Conservation (phyloP, 345 rosid species). For the Durio zibethinus region DNA sequence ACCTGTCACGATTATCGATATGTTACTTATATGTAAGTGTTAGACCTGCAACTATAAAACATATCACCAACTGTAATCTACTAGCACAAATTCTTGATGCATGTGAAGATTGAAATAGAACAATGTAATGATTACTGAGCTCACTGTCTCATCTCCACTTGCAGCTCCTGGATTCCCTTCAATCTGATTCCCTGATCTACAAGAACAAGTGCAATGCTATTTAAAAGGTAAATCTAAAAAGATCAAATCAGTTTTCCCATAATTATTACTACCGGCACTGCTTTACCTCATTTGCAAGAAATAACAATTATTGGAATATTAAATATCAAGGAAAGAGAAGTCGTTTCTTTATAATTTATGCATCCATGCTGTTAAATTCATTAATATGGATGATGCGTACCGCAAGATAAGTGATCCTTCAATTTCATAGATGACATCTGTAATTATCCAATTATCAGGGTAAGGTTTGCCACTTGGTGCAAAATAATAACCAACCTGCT, state of each 20-base stretch:
- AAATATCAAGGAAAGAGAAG: neutral
- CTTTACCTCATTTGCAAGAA: neutral
- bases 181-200: slow-evolving; percentile 82
- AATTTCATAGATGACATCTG: slow-evolving; percentile 82
- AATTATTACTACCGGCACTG: neutral
- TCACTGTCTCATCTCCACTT: slow-evolving; percentile 96
- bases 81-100: neutral
- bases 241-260: slow-evolving; percentile 4
- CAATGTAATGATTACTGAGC: slow-evolving; percentile 25
- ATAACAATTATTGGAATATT: neutral
- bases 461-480: slow-evolving; percentile 93
- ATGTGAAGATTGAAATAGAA: slow-evolving; percentile 8
- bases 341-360: neutral
- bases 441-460: slow-evolving; percentile 98
- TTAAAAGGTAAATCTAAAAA: neutral
- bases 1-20: slow-evolving; percentile 45
- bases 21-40: slow-evolving; percentile 10
- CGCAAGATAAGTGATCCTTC: slow-evolving; percentile 85
- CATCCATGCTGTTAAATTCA: neutral
- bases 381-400: slow-evolving; percentile 31
- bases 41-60: slow-evolving; percentile 8
- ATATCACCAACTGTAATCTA: neutral
- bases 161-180: slow-evolving; percentile 89
- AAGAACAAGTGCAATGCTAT: slow-evolving; percentile 22
- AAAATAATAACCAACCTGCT: slow-evolving; percentile 88